Conservation (phyloP, 371 early-diverging fungal genomes). For the Circinella umbellata region DNA sequence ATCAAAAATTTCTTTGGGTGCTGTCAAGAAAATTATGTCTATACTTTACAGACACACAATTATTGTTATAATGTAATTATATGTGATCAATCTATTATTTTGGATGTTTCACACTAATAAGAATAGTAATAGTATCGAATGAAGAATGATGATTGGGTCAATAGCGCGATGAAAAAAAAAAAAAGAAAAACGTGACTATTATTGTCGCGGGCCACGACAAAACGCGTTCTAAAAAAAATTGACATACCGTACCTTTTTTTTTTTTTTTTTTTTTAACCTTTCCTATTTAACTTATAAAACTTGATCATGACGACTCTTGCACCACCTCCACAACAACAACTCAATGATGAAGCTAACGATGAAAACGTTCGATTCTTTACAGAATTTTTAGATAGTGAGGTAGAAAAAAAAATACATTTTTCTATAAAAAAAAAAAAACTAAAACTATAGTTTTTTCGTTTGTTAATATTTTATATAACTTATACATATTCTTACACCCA, state of each 20-base stretch:
- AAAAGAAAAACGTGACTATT: background rate
- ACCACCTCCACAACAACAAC: conserved; percentile 11
- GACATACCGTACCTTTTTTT: conserved; percentile 8
- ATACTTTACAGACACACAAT: no score
- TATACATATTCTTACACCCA: no score
- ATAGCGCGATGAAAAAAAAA: background rate
- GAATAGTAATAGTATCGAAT: no score
- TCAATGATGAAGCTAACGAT: conserved; percentile 30
- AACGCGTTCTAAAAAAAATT: background rate
- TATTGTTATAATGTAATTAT: no score
- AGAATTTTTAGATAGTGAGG: conserved; percentile 37
- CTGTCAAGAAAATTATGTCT: no score
- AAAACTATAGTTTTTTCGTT: no score
- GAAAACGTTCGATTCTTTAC: conserved; percentile 30
- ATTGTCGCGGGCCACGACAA: no score
- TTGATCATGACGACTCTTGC: conserved; percentile 3
- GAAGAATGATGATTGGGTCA: no score
- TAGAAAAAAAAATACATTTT: conserved; percentile 6
- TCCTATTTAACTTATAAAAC: background rate
- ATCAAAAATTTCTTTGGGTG: no score
- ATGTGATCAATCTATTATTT: no score
- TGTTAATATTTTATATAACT: no score
- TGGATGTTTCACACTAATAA: no score
- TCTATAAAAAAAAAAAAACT: background rate
- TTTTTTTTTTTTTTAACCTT: conserved; percentile 8